Base-by-base conservation (phyloP, 257 asterid genomes). In the Plantago ovata region DNA sequence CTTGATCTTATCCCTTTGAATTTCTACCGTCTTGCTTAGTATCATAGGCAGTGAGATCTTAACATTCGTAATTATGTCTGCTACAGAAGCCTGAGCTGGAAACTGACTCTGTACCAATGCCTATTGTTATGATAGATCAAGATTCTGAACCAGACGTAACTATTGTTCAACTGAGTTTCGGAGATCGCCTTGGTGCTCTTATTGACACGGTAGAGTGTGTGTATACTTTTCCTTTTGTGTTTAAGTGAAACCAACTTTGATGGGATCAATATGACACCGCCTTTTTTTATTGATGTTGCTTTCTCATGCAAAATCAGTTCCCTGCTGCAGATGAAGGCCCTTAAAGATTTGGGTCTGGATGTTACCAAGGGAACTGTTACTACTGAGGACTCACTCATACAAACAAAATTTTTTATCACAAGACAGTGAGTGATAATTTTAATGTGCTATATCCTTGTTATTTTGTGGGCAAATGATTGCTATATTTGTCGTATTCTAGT, bases 101-200 rank as follows among this genome's bases (percentile, higher is more conserved):
- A 48, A 58, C 54, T 59, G 89, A 75, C 53, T 10, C 47, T 75
- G 78, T 88, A 63, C 98, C 98, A 47, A 75, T 78, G 87, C 98
- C 98, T 18, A 78, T 92, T 55, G 97, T 92, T 66, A 73, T 81
- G 73, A 86, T 85, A 58, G 94, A 85, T 79, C 98, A 92, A 78
- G 95, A 88, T 68, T 71, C 92, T 68, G 87, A 80, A 65, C 78
- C 94, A 18, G 91, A 79, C 48, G 94, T 91, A 73, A 88, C 98
- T 38, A 77, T 81, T 18, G 97, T 88, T 65, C 85, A 92, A 79
- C 74, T 92, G 63, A 85, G 97, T 77, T 92, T 92, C 57, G 98
- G 98, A 42, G 97, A 92, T 82, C 98, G 98, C 51, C 93, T 92
- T 21, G 97, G 97, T 61, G 90, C 94, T 66, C 95, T 92, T 45